Evolutionary conservation across 768 basidiomycete species (phyloP).

Genomic region (Paxillus ammoniavirescens): DNA sequence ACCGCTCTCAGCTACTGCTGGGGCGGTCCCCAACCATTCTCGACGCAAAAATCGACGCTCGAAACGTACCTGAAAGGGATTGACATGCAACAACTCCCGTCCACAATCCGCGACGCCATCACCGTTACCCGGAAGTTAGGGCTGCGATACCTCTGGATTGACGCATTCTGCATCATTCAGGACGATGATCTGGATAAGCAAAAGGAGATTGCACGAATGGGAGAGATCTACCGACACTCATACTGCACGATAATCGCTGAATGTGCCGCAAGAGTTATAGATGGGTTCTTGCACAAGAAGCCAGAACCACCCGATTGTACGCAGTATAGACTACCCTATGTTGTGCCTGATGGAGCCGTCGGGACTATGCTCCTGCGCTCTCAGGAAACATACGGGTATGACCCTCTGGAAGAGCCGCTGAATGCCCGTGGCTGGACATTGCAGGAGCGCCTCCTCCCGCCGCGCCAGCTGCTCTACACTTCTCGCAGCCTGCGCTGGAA

Average conservation of each 20-base stretch:
- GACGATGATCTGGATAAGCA: constrained; percentile 14
- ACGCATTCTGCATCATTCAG: constrained; percentile 23
- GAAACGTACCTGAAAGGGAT: constrained; percentile 1
- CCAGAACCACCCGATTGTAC: background rate
- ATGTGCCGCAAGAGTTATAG: background rate
- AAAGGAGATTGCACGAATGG: constrained; percentile 21
- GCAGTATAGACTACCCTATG: background rate
- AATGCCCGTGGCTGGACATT: background rate
- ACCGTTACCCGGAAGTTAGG: constrained; percentile 17
- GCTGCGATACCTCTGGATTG: constrained; percentile 26
- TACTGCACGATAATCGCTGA: constrained; percentile 21
- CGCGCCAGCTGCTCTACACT: background rate
- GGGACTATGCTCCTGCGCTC: constrained; percentile 1
- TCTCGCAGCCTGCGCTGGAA: background rate
- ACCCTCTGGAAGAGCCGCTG: background rate
- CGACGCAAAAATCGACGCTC: background rate
- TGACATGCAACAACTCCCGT: constrained; percentile 11
- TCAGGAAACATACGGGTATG: background rate
- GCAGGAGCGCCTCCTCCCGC: constrained; percentile 2
- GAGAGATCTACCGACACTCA: constrained; percentile 15
- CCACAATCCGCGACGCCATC: constrained; percentile 24
- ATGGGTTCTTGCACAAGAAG: background rate
- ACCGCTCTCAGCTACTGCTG: constrained; percentile 23
- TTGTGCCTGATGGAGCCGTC: background rate
- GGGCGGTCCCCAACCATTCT: constrained; percentile 18